Conservation (phyloP, 1,284 basidiomycete genomes). For the Puccinia novopanici region DNA sequence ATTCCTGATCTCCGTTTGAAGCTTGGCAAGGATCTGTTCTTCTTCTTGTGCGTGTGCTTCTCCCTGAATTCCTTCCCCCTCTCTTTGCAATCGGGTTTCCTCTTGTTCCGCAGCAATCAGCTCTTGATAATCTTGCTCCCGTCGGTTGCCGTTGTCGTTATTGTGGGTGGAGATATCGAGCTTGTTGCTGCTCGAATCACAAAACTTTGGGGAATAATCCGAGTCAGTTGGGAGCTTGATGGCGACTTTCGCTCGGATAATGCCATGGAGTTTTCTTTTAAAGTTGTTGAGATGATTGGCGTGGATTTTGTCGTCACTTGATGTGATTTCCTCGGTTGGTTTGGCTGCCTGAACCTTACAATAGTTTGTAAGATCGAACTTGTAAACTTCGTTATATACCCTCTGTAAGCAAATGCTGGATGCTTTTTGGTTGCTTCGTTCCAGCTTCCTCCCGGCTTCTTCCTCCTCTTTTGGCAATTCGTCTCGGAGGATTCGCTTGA, state of each 20-base stretch:
- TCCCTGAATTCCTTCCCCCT: too few species aligned
- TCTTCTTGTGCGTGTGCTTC: neutral
- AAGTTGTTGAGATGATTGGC: neutral
- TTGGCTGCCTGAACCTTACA: neutral
- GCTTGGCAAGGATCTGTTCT: neutral
- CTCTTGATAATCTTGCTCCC: neutral
- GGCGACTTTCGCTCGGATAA: neutral
- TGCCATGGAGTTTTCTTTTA: neutral
- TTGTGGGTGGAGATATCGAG: neutral
- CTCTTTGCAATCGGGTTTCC: neutral
- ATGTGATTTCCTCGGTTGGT: neutral
- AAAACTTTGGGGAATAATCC: neutral
- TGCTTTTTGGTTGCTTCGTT: neutral
- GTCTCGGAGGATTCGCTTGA: neutral
- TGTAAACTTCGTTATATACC: constrained; percentile 20
- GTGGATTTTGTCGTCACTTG: neutral
- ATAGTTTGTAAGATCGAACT: constrained; percentile 6
- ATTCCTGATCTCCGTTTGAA: neutral
- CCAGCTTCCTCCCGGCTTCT: neutral
- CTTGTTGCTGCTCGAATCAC: neutral
- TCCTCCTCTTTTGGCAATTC: neutral
- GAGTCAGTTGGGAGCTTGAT: neutral
- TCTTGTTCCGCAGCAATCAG: constrained; percentile 4
- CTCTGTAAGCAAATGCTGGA: constrained; percentile 9
- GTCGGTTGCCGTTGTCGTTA: neutral